Evolutionary conservation across 2,329 filamentous ascomycete species (phyloP).

Genomic region (Diaporthe longicolla): DNA sequence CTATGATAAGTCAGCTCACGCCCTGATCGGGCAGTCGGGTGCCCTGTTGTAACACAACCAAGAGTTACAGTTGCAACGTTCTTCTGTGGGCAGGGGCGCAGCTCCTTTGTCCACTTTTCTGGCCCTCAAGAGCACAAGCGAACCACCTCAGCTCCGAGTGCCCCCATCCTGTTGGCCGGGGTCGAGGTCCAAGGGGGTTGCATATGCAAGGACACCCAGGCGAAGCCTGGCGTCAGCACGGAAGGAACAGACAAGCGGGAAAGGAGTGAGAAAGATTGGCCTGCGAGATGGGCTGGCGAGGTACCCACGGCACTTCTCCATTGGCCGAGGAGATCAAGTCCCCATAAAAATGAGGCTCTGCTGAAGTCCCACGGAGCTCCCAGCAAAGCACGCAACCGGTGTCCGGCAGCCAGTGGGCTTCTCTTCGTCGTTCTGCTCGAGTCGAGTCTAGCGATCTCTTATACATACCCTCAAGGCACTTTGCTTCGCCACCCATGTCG

Average conservation of each 20-base stretch:
- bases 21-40: constrained; percentile 13
- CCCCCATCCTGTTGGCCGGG: constrained; percentile 17
- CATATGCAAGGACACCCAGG: constrained; percentile 38
- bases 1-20: constrained; percentile 38
- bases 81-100: constrained; percentile 37
- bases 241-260: constrained; percentile 34
- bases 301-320: constrained; percentile 6
- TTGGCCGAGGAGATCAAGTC: constrained; percentile 2
- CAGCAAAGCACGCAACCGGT: constrained; percentile 9
- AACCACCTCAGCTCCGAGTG: constrained; percentile 18
- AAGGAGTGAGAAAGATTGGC: constrained; percentile 29
- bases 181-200: constrained; percentile 14
- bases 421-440: constrained; percentile 26
- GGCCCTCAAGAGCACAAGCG: constrained; percentile 20
- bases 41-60: constrained; percentile 15
- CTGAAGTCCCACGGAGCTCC: constrained; percentile 20
- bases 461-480: constrained; percentile 42
- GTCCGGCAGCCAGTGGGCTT: constrained; percentile 8
- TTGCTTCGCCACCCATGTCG: constrained; percentile 39
- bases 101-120: constrained; percentile 37
- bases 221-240: constrained; percentile 40
- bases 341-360: constrained; percentile 42
- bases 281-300: constrained; percentile 10
- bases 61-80: constrained; percentile 26
- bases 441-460: constrained; percentile 35